These are phyloP conservation scores for Massarina eburnea DNA, from an alignment of 2,329 filamentous ascomycete species.

Conservation along the genomic window DNA sequence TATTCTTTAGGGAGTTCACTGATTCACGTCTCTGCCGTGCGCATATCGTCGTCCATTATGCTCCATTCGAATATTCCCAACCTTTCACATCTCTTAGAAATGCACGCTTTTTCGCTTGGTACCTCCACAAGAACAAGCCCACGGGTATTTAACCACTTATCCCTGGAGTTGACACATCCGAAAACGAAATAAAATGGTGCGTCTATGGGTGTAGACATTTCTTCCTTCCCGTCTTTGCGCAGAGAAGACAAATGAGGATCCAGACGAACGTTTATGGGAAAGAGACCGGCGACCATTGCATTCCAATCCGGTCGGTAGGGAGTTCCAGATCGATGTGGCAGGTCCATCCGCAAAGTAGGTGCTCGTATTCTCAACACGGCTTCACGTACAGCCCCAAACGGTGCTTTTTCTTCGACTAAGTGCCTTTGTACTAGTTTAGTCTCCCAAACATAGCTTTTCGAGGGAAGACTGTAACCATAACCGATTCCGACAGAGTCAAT, in stretches of 20 bases:
- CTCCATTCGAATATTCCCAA: neutral
- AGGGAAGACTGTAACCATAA: neutral
- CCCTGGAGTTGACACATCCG: neutral
- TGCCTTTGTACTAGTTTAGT: neutral
- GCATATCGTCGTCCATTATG: neutral
- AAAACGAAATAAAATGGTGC: too few relatives aligned
- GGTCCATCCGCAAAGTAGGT: neutral
- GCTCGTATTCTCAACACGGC: neutral
- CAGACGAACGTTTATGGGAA: neutral
- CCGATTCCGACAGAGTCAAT: neutral
- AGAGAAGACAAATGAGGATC: neutral
- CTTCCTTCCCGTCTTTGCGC: too few relatives aligned
- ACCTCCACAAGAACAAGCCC: slow-evolving; percentile 1
- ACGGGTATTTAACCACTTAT: neutral
- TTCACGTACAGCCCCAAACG: slow-evolving; percentile 2
- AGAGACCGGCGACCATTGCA: neutral
- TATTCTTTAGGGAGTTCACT: neutral
- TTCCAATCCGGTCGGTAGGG: too few relatives aligned
- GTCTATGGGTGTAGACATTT: neutral
- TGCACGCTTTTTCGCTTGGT: neutral
- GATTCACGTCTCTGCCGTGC: neutral
- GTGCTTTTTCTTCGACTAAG: slow-evolving; percentile 1
- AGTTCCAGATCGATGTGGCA: too few relatives aligned
- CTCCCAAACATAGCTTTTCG: neutral
- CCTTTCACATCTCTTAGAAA: neutral